These are phyloP conservation scores for Grigorovia yakushimaensis DNA, from an alignment of 805 yeast species.

Conservation along the genomic window DNA sequence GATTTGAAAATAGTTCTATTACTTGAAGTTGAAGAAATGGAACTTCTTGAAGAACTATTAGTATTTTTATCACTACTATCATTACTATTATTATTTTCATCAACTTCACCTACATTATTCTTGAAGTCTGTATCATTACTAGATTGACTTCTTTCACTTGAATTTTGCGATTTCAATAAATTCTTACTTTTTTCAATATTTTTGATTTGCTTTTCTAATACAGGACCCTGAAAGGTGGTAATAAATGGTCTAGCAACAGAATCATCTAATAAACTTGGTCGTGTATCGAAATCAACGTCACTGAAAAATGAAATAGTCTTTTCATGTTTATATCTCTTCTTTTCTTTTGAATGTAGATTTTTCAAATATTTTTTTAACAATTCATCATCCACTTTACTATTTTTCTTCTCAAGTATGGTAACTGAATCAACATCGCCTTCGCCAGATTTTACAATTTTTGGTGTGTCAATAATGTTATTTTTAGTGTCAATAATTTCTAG, in stretches of 20 bases:
- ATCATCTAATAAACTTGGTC: conserved; percentile 45
- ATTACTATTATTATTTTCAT: not conserved
- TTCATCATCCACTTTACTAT: conserved; percentile 2
- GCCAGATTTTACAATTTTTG: not conserved
- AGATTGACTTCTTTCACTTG: not conserved
- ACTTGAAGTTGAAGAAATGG: not conserved
- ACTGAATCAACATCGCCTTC: not conserved
- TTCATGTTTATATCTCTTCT: conserved; percentile 7
- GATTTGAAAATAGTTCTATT: not conserved
- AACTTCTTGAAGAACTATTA: not conserved
- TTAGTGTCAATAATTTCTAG: not conserved
- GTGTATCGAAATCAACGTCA: conserved; percentile 39
- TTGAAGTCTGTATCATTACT: not conserved
- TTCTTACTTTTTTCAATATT: conserved; percentile 9
- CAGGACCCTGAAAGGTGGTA: conserved; percentile 25
- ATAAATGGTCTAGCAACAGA: conserved; percentile 25
- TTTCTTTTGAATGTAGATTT: conserved; percentile 7
- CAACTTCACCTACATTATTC: not conserved
- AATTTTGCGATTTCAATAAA: not conserved
- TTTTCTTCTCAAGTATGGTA: not conserved
- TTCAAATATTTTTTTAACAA: conserved; percentile 7
- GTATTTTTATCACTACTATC: not conserved
- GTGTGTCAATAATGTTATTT: not conserved
- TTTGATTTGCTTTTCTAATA: conserved; percentile 19
- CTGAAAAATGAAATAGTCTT: conserved; percentile 39